Conservation (phyloP, 352 stramenopile genomes). For the Pythium apleroticum region DNA sequence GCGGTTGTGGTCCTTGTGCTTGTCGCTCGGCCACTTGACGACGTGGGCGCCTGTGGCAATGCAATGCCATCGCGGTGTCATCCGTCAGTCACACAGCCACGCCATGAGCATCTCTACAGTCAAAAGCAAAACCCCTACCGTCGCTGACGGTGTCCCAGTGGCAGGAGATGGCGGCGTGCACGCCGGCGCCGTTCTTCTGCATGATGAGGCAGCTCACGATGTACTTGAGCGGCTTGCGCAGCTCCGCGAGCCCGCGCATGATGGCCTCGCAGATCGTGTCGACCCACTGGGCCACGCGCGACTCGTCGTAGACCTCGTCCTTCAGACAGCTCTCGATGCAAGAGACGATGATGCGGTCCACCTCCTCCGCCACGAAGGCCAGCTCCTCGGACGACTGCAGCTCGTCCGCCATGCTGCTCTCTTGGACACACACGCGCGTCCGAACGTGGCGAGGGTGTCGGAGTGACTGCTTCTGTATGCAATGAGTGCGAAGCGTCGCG, state of each 20-base stretch:
- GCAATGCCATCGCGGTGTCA: background rate
- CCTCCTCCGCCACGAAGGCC: conserved; percentile 90
- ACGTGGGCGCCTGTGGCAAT: conserved; percentile 54
- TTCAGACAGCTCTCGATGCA: conserved; percentile 84
- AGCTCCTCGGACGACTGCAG: conserved; percentile 88
- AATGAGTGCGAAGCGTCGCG: conserved; percentile 3
- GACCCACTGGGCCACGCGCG: conserved; percentile 86
- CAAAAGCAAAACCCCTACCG: conserved; percentile 50
- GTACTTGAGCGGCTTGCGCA: conserved; percentile 94
- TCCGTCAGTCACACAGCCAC: background rate
- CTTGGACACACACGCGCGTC: background rate
- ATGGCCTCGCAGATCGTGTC: conserved; percentile 90
- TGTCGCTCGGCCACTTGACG: conserved; percentile 89
- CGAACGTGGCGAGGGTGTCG: background rate
- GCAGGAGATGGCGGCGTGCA: conserved; percentile 88
- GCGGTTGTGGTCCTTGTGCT: conserved; percentile 88
- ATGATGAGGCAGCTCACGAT: conserved; percentile 91
- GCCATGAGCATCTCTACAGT: background rate
- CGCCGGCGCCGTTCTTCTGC: conserved; percentile 92
- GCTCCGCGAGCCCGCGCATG: conserved; percentile 82
- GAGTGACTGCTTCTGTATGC: background rate
- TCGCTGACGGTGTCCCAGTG: conserved; percentile 92
- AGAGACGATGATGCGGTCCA: conserved; percentile 86
- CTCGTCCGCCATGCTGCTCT: conserved; percentile 68
- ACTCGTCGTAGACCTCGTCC: conserved; percentile 87